Evolutionary conservation across 345 rosid species (phyloP), one percentile per base, ranked within the genome.

Genomic region (Aegle marmelos): DNA sequence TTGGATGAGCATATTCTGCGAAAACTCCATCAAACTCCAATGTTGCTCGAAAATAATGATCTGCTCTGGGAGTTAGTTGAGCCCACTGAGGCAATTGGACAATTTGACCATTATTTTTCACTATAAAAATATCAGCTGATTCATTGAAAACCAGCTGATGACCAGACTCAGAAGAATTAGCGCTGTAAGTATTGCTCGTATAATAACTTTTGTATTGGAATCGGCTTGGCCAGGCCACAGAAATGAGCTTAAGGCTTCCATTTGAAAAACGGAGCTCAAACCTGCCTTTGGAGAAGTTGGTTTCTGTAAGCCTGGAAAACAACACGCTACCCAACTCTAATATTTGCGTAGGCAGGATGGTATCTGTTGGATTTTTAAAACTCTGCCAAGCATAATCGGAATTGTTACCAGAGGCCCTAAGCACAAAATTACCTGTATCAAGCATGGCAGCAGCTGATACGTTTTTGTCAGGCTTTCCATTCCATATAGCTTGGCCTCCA

Each of bases 391-490:
- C 24, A 45, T 63, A 45, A 37, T 11, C 27, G 10, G 82, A 72
- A 58, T 50, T 59, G 10, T 22, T 65, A 70, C 70, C 75, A 17
- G 25, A 39, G 19, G 80, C 75, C 31, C 34, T 54, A 9, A 83
- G 84, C 73, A 84, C 89, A n/a, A 86, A 84, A 68, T 86, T 88
- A 8, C 91, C 91, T 0, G 82, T 75, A 30, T 85, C 82, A 4
- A 82, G 80, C 82, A 82, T 59, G 14, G 83, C 78, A 19, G 74
- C 85, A 28, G 33, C 60, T 7, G 73, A 54, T 41, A 75, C 72
- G 1, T 11, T 14, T 48, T 19, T 22, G 48, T 48, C 7, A 5
- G 78, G 67, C 19, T 1, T 72, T 30, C n/a, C 56, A 27, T 33
- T 2, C 82, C 87, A 77, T 41, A 75, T 27, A 2, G 16, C 10